Evolutionary conservation across 129 eudicot species (phyloP).

Genomic region (Oenanthe sinensis): DNA sequence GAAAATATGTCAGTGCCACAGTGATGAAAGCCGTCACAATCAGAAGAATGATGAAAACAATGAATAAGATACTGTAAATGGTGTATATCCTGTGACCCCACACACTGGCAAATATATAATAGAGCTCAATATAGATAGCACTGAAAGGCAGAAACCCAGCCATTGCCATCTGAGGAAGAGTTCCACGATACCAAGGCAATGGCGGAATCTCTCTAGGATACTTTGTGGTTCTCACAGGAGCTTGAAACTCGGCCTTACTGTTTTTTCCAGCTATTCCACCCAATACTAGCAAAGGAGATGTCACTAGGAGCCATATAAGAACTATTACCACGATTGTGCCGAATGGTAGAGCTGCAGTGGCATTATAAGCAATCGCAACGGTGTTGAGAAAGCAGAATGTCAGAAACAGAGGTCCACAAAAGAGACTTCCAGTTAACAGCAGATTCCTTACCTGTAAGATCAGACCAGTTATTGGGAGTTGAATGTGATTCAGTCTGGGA

Average conservation of each 20-base stretch:
- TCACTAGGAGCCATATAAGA: slow-evolving; percentile 40
- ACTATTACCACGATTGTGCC: slow-evolving; percentile 40
- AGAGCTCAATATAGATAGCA: slow-evolving; percentile 46
- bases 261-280: slow-evolving; percentile 52
- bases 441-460: slow-evolving; percentile 34
- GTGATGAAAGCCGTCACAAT: slow-evolving; percentile 44
- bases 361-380: slow-evolving; percentile 36
- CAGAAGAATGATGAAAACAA: slow-evolving; percentile 43
- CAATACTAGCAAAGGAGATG: slow-evolving; percentile 39
- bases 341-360: slow-evolving; percentile 44
- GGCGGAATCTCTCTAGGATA: slow-evolving; percentile 52
- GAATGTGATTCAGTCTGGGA: neutral
- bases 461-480: neutral
- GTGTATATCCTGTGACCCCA: slow-evolving; percentile 65
- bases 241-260: slow-evolving; percentile 41
- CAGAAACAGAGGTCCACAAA: slow-evolving; percentile 38
- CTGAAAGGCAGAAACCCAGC: slow-evolving; percentile 56
- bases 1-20: slow-evolving; percentile 49
- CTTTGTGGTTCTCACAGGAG: slow-evolving; percentile 40
- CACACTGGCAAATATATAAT: slow-evolving; percentile 51
- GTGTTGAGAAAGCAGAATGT: slow-evolving; percentile 44
- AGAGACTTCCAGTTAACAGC: slow-evolving; percentile 36
- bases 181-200: slow-evolving; percentile 43
- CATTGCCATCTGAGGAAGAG: slow-evolving; percentile 58
- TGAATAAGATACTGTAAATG: slow-evolving; percentile 41